Conservation (phyloP, 495 filamentous ascomycete species). For the Penicillium manginii region DNA sequence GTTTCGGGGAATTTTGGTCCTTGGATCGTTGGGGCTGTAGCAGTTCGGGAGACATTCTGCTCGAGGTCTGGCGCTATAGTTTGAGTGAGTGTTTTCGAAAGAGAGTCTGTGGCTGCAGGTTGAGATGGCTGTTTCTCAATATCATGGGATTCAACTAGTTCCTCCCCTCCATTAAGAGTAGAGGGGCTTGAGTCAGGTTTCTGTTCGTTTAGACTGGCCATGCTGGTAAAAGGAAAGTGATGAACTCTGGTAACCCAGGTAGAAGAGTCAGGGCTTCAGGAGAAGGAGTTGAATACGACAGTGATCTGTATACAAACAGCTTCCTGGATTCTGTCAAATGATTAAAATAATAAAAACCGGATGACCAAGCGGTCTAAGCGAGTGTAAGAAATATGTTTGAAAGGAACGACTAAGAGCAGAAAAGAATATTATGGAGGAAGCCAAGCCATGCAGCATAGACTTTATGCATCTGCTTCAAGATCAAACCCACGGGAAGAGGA, state of each 20-base stretch:
- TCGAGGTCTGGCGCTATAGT: too few relatives aligned
- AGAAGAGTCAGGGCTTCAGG: neutral
- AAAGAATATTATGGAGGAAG: too few relatives aligned
- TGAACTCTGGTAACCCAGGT: too few relatives aligned
- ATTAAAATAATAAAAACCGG: neutral
- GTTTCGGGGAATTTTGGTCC: slow-evolving; percentile 10
- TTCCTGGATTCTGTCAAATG: neutral
- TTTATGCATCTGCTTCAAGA: too few relatives aligned
- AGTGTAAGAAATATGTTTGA: neutral
- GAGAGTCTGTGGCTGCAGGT: neutral
- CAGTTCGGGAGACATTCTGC: too few relatives aligned
- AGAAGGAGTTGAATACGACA: too few relatives aligned
- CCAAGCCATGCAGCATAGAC: too few relatives aligned
- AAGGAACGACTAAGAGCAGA: neutral
- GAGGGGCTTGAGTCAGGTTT: neutral
- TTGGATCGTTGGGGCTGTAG: neutral
- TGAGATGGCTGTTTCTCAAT: neutral
- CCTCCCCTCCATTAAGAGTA: neutral
- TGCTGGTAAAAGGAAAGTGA: neutral
- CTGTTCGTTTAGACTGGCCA: neutral
- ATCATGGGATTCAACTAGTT: neutral
- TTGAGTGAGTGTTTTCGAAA: neutral
- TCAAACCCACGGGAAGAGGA: too few relatives aligned
- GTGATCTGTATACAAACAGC: too few relatives aligned
- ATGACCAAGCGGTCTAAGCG: neutral